Conservation (phyloP, 768 basidiomycete species). For the Gymnopilus junonius region DNA sequence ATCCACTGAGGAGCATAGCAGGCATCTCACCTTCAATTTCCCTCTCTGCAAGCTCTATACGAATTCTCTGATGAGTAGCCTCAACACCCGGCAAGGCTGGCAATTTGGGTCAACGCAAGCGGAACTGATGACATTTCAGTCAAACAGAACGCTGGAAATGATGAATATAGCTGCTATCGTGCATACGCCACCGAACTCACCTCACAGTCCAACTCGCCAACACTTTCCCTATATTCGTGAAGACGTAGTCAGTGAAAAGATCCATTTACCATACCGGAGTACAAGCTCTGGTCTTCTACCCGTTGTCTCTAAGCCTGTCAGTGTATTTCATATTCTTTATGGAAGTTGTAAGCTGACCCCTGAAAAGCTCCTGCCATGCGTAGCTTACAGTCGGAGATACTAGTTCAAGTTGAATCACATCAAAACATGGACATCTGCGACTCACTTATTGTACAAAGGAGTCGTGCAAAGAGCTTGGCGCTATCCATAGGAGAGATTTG, state of each 20-base stretch:
- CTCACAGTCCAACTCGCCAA: neutral
- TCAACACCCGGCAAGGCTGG: constrained; percentile 19
- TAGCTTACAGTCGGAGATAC: constrained; percentile 10
- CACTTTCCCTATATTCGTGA: neutral
- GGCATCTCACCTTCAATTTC: constrained; percentile 25
- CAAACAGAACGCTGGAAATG: neutral
- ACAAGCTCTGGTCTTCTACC: neutral
- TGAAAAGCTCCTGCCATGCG: neutral
- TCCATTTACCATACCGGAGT: neutral
- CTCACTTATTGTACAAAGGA: neutral
- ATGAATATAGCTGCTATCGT: neutral
- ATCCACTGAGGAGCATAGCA: neutral
- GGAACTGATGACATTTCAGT: neutral
- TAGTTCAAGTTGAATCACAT: constrained; percentile 18
- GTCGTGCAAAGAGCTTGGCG: neutral
- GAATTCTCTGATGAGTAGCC: constrained; percentile 27
- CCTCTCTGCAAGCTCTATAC: constrained; percentile 24
- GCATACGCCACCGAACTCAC: neutral
- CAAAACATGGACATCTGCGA: neutral
- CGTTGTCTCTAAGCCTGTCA: neutral
- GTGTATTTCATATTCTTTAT: neutral
- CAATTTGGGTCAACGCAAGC: neutral
- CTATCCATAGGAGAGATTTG: neutral
- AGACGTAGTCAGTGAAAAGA: neutral
- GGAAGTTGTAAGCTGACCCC: neutral